Conservation (phyloP, 495 filamentous ascomycete species). For the Penicillium canescens region DNA sequence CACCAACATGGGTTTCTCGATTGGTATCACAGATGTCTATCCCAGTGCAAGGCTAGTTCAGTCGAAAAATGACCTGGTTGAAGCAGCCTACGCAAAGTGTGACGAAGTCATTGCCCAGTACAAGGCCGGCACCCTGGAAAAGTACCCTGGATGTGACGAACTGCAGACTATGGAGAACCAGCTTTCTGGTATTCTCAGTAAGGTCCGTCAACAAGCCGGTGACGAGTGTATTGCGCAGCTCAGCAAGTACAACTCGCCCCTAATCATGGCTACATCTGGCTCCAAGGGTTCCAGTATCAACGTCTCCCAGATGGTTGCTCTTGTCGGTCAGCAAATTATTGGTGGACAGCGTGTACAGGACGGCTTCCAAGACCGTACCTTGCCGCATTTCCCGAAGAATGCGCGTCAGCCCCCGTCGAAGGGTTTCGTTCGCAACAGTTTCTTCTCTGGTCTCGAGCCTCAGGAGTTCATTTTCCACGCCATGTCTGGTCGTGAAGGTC, state of each 20-base stretch:
- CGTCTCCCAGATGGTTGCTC: constrained; percentile 97
- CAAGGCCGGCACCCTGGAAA: constrained; percentile 74
- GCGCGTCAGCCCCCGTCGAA: constrained; percentile 88
- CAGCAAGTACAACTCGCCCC: constrained; percentile 86
- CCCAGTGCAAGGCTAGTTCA: constrained; percentile 66
- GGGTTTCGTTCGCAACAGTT: constrained; percentile 95
- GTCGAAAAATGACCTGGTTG: constrained; percentile 73
- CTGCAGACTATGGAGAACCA: constrained; percentile 89
- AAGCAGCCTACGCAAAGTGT: constrained; percentile 76
- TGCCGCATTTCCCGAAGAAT: constrained; percentile 95
- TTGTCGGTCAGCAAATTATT: constrained; percentile 98
- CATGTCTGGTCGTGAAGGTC: constrained; percentile 95
- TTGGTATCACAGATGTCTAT: constrained; percentile 92
- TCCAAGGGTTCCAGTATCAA: constrained; percentile 97
- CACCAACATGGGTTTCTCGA: constrained; percentile 90
- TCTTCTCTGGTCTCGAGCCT: constrained; percentile 88
- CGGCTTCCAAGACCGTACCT: constrained; percentile 91
- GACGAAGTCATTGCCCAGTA: constrained; percentile 82
- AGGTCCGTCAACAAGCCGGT: constrained; percentile 86
- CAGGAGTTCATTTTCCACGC: constrained; percentile 98
- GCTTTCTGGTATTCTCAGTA: constrained; percentile 87
- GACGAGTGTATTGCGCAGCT: constrained; percentile 87
- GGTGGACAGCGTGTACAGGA: constrained; percentile 88
- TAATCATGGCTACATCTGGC: constrained; percentile 96
- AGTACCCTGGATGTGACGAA: constrained; percentile 84